phyloP scores from a whole-genome alignment of 1,284 basidiomycete genomes.

The Pseudozyma sp. region DNA sequence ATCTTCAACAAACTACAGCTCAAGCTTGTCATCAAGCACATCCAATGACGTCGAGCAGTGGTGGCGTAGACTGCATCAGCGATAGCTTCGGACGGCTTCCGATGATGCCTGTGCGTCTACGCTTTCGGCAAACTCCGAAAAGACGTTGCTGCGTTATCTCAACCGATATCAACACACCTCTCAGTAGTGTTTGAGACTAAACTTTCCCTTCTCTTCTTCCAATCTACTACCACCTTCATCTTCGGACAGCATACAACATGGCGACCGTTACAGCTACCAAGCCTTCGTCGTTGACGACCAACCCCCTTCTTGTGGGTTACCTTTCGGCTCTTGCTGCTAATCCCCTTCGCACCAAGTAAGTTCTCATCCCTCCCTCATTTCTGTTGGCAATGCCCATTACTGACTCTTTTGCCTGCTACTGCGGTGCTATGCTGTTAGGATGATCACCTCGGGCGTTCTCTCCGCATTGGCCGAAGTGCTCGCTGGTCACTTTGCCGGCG shows the following conservation, averaged over 20 bases:
- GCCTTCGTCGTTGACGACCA: constrained; percentile 41
- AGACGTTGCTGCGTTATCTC: no score
- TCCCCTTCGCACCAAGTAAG: constrained; percentile 59
- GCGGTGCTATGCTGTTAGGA: constrained; percentile 18
- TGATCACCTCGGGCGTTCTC: constrained; percentile 57
- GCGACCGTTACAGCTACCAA: constrained; percentile 38
- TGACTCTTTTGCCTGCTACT: not conserved
- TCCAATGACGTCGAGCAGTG: not conserved
- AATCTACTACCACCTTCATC: not conserved
- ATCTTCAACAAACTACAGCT: not conserved
- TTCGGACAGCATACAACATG: constrained; percentile 15
- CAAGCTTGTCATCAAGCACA: not conserved
- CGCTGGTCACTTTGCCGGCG: constrained; percentile 58
- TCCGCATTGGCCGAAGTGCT: constrained; percentile 58
- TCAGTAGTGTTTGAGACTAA: not conserved
- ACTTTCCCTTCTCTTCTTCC: not conserved
- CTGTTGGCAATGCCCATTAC: not conserved
- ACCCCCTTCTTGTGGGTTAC: constrained; percentile 53
- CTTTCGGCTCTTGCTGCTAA: constrained; percentile 57
- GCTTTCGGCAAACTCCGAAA: no score
- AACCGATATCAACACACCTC: no score
- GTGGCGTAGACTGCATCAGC: not conserved
- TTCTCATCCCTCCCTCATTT: not conserved
- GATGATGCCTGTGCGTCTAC: no score
- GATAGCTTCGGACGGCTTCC: no score